phyloP scores from a whole-genome alignment of 805 yeast genomes.

The Candida suzukii region DNA sequence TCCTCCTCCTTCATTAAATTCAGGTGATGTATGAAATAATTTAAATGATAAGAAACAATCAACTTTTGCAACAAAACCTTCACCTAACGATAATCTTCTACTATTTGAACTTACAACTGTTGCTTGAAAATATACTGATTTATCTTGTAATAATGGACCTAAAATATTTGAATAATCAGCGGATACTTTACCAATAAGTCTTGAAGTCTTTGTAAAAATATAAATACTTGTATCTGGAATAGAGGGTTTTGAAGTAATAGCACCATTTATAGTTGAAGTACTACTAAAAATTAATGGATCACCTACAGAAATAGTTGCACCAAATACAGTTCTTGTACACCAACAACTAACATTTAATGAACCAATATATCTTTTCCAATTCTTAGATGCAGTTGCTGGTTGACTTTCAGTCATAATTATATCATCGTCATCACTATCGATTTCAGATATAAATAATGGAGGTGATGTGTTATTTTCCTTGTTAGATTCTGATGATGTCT shows the following conservation, averaged over 20 bases:
- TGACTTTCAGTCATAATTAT: too few species aligned
- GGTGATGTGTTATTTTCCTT: too few species aligned
- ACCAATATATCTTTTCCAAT: slow-evolving; percentile 42
- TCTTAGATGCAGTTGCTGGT: neutral
- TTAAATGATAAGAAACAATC: slow-evolving; percentile 51
- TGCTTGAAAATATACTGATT: slow-evolving; percentile 47
- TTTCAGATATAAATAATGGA: too few species aligned
- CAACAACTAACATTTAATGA: slow-evolving; percentile 54
- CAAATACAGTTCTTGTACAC: slow-evolving; percentile 61
- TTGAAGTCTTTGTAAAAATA: slow-evolving; percentile 19
- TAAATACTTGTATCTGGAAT: slow-evolving; percentile 9
- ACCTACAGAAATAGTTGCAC: slow-evolving; percentile 8
- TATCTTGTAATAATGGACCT: slow-evolving; percentile 54
- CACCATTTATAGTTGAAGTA: neutral
- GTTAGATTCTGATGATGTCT: too few species aligned
- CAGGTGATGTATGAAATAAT: slow-evolving; percentile 33
- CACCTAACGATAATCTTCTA: slow-evolving; percentile 61
- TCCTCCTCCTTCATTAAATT: neutral
- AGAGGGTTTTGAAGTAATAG: slow-evolving; percentile 5
- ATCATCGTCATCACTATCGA: too few species aligned
- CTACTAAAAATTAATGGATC: neutral
- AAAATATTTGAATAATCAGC: slow-evolving; percentile 62
- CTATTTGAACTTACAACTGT: slow-evolving; percentile 50
- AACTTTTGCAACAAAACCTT: slow-evolving; percentile 60
- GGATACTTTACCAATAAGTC: slow-evolving; percentile 74